A percentile compares a stretch with the other conserved stretches of the same genome.
phyloP scores from a whole-genome alignment of 768 basidiomycete genomes.

The Goffeauzyma gilvescens region DNA sequence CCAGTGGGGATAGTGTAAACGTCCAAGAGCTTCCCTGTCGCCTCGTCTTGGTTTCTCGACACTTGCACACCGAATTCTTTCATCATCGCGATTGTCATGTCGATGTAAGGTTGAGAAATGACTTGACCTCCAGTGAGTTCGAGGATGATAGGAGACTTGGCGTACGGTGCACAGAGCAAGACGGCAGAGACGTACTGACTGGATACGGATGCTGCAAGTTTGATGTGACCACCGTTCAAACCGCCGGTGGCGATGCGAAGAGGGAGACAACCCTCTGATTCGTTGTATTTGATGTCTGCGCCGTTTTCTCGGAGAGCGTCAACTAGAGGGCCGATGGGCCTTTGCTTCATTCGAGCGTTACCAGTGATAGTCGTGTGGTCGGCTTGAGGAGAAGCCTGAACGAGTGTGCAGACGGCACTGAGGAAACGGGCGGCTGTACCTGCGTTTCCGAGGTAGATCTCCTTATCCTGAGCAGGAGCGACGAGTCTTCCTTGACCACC shows the following conservation, averaged over 20 bases:
- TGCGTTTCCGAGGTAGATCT: constrained; percentile 89
- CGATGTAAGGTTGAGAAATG: constrained; percentile 97
- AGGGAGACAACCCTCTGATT: constrained; percentile 61
- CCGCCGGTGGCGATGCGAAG: constrained; percentile 54
- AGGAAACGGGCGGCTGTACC: constrained; percentile 96
- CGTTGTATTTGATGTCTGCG: constrained; percentile 55
- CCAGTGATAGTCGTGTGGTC: constrained; percentile 67
- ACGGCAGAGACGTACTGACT: constrained; percentile 97
- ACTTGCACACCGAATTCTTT: constrained; percentile 68
- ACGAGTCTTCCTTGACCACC: constrained; percentile 66
- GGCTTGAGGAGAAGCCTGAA: constrained; percentile 33
- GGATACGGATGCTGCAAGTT: constrained; percentile 81
- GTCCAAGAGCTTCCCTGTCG: constrained; percentile 47
- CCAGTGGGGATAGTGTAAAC: constrained; percentile 68
- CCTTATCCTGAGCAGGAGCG: constrained; percentile 57
- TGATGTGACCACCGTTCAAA: constrained; percentile 59
- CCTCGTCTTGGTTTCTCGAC: constrained; percentile 43
- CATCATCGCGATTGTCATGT: constrained; percentile 99
- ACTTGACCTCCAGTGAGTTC: constrained; percentile 85
- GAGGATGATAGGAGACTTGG: constrained; percentile 57
- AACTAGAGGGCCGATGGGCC: constrained; percentile 87
- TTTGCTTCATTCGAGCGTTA: constrained; percentile 96
- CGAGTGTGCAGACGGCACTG: constrained; percentile 84
- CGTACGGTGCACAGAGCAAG: constrained; percentile 89
- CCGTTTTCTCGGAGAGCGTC: constrained; percentile 70